Percentiles rank a stretch among this genome's conserved stretches.
These are phyloP conservation scores for Saccharomyces hybrid DNA, from an alignment of 1,139 yeast genomes.

Conservation along the genomic window DNA sequence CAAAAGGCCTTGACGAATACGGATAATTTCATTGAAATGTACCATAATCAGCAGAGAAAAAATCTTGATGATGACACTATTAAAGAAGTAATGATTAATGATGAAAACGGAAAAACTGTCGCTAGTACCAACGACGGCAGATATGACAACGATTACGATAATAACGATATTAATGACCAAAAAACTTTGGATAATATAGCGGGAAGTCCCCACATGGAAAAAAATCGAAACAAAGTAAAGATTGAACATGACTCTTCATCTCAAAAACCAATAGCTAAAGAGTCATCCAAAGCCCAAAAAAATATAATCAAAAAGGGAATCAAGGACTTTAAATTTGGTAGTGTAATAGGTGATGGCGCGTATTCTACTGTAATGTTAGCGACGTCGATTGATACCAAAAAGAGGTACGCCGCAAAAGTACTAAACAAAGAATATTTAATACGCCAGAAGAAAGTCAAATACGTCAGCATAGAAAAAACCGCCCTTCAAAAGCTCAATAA, in stretches of 20 bases:
- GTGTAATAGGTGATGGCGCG: slow-evolving; percentile 72
- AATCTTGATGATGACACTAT: slow-evolving; percentile 5
- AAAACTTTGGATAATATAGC: background rate
- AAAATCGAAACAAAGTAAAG: background rate
- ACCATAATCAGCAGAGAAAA: slow-evolving; percentile 7
- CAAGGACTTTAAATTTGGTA: slow-evolving; percentile 64
- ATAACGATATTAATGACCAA: slow-evolving; percentile 38
- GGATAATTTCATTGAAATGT: slow-evolving; percentile 20
- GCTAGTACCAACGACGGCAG: background rate
- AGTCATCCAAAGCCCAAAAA: background rate
- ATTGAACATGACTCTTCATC: slow-evolving; percentile 32
- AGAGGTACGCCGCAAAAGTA: slow-evolving; percentile 66
- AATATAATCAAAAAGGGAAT: slow-evolving; percentile 45
- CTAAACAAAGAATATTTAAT: slow-evolving; percentile 68
- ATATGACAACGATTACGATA: slow-evolving; percentile 42
- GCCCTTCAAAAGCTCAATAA: slow-evolving; percentile 64
- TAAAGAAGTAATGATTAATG: slow-evolving; percentile 15
- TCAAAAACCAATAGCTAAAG: background rate
- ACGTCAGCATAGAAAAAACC: slow-evolving; percentile 70
- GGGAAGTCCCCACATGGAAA: background rate
- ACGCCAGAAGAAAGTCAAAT: slow-evolving; percentile 69
- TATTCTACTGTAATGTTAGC: slow-evolving; percentile 72
- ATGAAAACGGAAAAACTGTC: background rate
- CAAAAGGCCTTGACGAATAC: slow-evolving; percentile 26
- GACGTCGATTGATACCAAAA: slow-evolving; percentile 46